Evolutionary conservation across 768 basidiomycete genomes (phyloP), one percentile per base, ranked within the genome.

Genomic region (Boletus subcaerulescens): DNA sequence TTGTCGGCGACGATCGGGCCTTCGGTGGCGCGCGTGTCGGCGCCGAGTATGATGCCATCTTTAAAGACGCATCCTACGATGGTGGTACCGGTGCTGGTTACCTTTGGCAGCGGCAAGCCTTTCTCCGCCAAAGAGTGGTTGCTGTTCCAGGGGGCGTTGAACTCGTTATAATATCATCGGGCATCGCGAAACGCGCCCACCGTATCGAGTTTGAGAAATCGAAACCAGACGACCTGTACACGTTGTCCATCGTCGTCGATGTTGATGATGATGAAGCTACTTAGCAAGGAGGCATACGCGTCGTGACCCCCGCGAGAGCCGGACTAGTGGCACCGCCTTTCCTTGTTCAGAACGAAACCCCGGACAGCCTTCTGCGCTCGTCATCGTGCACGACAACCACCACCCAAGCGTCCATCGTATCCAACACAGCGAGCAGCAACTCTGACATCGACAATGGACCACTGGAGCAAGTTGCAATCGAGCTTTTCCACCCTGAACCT

Each of bases 1-100:
- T 99, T 98, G 77, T 98, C 96, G 0, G 93, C 93, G 26, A 99
- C 92, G 60, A 98, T 98, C 22, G 83, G 82, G 1, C 96, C 97
- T 57, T 87, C 91, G 0, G 97, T 98, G 5, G 97, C 95, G 63
- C 96, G 81, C 1, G 97, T 99, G 72, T 98, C 97, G 14, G 97
- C 97, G 44, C 96, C 97, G 6, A 99, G 82, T 17, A 96, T 83
- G 61, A 99, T 86, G 6, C 97, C 97, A 66, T 92, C 91, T 61
- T 86, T 87, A 73, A 89, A 98, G 52, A 97, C 74, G 66, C 93
- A 93, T 26, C 97, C 97, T 17, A 99, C 97, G 77, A 99, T 98
- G 46, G 96, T 99, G 5, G 96, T 99, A 63, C 94, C 95, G 1
- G 91, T 93, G 73, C 91, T 92, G 14, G 91, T 93, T 4, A 91